Base-by-base conservation (phyloP, 169 alveolate species). In the Cryptosporidium ubiquitum region DNA sequence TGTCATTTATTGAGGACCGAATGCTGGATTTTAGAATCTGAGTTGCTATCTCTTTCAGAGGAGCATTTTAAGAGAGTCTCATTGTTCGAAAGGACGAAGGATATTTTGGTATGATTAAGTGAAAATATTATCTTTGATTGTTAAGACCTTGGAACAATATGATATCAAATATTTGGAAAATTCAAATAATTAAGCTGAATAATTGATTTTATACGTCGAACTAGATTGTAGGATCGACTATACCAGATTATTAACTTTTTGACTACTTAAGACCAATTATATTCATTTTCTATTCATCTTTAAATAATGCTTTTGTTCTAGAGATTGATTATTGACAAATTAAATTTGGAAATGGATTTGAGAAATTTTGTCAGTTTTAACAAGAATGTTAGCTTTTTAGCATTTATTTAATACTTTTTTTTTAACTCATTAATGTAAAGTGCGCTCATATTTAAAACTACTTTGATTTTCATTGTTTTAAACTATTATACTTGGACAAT, bases 21-120 rank as follows among this genome's bases (percentile, higher is more conserved):
- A 73, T 73, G 85, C 31, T 73, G 85, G 85, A 12, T 73, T 5
- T 60, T 73, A 16, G 85, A 73, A 18, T 12, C 60, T n/a, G 85
- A 73, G 33, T 68, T 73, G 26, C 5, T 49, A 5, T 73, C 69
- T 33, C 23, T 73, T 2, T 49, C 70, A n/a, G 85, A 73, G 51
- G 85, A 73, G 23, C 52, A 73, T 33, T 73, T 73, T 57, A 73
- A 73, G 37, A 49, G 85, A 39, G 29, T 73, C 39, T 73, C 85
- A 51, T 52, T 69, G 52, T 73, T 49, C 26, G 10, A 37, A 18
- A 73, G 85, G 23, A 31, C 55, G 33, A 33, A 44, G 2, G 64
- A 69, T 40, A 29, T 23, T 55, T 33, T 55, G 1, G 26, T 3
- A 10, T 55, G 26, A 55, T 55, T n/a, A n/a, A n/a, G n/a, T 55